Evolutionary conservation across 192 early-diverging fungal genomes (phyloP).

Genomic region (Coemansia asiatica): DNA sequence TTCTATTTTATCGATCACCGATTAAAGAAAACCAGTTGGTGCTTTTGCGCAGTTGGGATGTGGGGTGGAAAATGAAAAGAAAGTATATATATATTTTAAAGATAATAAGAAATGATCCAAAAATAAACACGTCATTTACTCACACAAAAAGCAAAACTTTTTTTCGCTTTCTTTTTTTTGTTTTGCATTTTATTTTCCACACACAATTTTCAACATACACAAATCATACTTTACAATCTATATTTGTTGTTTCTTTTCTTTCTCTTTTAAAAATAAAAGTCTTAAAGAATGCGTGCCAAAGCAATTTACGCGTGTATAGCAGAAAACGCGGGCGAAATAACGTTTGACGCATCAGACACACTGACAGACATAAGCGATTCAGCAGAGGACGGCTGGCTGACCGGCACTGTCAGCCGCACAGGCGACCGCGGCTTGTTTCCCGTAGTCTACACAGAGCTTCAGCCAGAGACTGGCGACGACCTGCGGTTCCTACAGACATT

Average conservation of each 20-base stretch:
- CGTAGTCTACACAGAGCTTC: conserved; percentile 40
- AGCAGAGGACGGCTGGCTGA: conserved; percentile 42
- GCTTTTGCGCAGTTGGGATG: too few species aligned
- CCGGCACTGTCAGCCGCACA: conserved; percentile 31
- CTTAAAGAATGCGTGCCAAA: conserved; percentile 42
- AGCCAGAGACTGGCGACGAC: conserved; percentile 41
- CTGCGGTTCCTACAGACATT: conserved; percentile 22
- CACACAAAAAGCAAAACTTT: neutral
- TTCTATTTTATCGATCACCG: too few species aligned
- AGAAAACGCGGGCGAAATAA: conserved; percentile 45
- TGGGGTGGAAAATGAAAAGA: too few species aligned
- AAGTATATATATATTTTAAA: neutral
- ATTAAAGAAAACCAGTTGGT: too few species aligned
- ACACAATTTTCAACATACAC: too few species aligned
- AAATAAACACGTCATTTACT: too few species aligned
- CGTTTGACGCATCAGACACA: conserved; percentile 31
- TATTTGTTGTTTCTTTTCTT: conserved; percentile 1
- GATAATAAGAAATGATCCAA: neutral
- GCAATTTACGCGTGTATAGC: conserved; percentile 49
- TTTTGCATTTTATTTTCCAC: conserved; percentile 13
- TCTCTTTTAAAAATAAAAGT: too few species aligned
- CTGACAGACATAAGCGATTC: conserved; percentile 22
- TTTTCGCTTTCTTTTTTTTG: conserved; percentile 11
- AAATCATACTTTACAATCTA: neutral
- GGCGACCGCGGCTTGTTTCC: conserved; percentile 42